These are phyloP conservation scores for Malus fusca DNA, from an alignment of 306 rosid genomes.

Conservation along the genomic window DNA sequence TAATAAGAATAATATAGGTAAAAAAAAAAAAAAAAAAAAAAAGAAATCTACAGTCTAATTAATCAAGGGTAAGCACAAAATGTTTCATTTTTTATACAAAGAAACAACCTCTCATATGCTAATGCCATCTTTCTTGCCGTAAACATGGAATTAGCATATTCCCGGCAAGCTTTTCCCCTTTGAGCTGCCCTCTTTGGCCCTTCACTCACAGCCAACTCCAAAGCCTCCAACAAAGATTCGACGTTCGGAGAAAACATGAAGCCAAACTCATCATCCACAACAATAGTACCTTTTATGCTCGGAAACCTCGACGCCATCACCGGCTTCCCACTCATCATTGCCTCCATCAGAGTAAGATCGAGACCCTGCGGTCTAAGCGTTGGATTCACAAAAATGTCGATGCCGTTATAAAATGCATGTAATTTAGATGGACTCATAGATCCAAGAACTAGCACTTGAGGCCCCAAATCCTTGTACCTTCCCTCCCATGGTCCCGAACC, in stretches of 20 bases:
- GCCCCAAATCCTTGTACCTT: slow-evolving; percentile 64
- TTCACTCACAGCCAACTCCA: slow-evolving; percentile 55
- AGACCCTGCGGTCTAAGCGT: slow-evolving; percentile 91
- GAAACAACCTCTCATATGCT: slow-evolving; percentile 81
- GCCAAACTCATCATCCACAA: slow-evolving; percentile 78
- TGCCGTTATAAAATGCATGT: slow-evolving; percentile 64
- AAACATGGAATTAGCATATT: slow-evolving; percentile 75
- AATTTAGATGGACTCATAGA: slow-evolving; percentile 64
- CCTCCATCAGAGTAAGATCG: slow-evolving; percentile 92
- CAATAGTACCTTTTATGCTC: slow-evolving; percentile 76
- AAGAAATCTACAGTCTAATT: not conserved
- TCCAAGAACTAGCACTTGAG: slow-evolving; percentile 72
- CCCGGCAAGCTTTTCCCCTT: slow-evolving; percentile 65
- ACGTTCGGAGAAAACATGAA: slow-evolving; percentile 84
- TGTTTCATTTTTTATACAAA: slow-evolving; percentile 57
- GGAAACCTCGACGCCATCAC: slow-evolving; percentile 85
- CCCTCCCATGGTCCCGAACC: slow-evolving; percentile 94
- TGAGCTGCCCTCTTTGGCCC: slow-evolving; percentile 51
- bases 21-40: not conserved
- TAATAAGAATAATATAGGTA: not conserved
- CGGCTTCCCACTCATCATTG: slow-evolving; percentile 86
- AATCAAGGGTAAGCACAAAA: slow-evolving; percentile 58
- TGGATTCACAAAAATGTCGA: slow-evolving; percentile 81
- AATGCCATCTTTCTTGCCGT: slow-evolving; percentile 79
- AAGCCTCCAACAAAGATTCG: slow-evolving; percentile 58